Conservation (phyloP, 495 filamentous ascomycete genomes). For the Tuber aestivum region DNA sequence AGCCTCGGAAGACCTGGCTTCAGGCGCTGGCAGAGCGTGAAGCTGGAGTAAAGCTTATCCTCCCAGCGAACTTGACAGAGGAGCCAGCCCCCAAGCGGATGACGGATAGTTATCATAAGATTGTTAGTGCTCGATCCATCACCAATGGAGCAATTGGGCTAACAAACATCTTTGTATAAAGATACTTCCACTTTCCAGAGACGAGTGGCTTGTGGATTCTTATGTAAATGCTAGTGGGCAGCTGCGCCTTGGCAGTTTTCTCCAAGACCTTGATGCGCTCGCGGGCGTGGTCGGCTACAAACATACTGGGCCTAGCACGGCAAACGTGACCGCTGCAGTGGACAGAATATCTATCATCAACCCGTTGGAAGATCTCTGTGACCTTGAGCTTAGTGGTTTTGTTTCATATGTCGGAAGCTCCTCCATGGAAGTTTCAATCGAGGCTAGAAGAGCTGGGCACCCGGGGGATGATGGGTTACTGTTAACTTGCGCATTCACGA, state of each 20-base stretch:
- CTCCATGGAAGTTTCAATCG: slow-evolving; percentile 73
- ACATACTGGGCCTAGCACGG: slow-evolving; percentile 70
- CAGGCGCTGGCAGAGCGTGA: slow-evolving; percentile 56
- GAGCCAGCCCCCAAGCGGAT: slow-evolving; percentile 54
- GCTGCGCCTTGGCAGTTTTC: slow-evolving; percentile 63
- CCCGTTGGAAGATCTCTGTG: slow-evolving; percentile 70
- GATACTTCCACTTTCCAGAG: slow-evolving; percentile 61
- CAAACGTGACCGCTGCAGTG: slow-evolving; percentile 74
- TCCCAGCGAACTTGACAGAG: slow-evolving; percentile 34
- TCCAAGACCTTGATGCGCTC: slow-evolving; percentile 79
- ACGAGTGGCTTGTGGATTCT: slow-evolving; percentile 64
- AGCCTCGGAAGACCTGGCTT: slow-evolving; percentile 65
- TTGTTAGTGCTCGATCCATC: slow-evolving; percentile 46
- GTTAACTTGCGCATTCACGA: slow-evolving; percentile 76
- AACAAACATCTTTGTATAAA: slow-evolving; percentile 33
- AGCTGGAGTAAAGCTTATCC: slow-evolving; percentile 43
- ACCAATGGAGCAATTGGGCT: background rate
- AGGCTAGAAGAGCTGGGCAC: slow-evolving; percentile 60
- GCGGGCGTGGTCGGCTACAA: slow-evolving; percentile 76
- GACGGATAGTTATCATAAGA: slow-evolving; percentile 59
- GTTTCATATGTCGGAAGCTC: slow-evolving; percentile 76
- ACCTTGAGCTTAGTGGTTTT: slow-evolving; percentile 71
- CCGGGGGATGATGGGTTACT: slow-evolving; percentile 56
- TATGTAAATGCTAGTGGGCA: slow-evolving; percentile 64
- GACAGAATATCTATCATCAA: slow-evolving; percentile 72